Conservation (phyloP, 805 yeast genomes). For the Spathaspora gorwiae region DNA sequence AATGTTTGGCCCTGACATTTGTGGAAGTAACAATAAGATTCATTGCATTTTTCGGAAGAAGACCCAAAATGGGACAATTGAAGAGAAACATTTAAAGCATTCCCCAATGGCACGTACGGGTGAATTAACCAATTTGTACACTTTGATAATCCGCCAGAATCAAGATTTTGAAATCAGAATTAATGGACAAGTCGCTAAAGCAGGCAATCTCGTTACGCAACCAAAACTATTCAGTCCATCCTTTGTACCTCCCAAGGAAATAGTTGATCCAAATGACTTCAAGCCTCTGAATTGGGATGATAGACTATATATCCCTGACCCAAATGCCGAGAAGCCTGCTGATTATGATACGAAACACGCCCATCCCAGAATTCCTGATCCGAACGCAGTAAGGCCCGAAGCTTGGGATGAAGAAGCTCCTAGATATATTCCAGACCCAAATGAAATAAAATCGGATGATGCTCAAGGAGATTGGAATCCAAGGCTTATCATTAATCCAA, state of each 20-base stretch:
- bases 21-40: conserved; percentile 76
- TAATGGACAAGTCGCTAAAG: conserved; percentile 68
- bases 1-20: conserved; percentile 93
- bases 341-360: conserved; percentile 83
- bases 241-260: conserved; percentile 60
- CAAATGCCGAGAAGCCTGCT: conserved; percentile 63
- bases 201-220: conserved; percentile 59
- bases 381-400: conserved; percentile 62
- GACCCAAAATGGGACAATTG: conserved; percentile 50
- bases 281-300: conserved; percentile 88
- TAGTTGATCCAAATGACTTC: conserved; percentile 46
- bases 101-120: conserved; percentile 65
- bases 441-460: conserved; percentile 60
- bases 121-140: conserved; percentile 64
- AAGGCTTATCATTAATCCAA: conserved; percentile 69
- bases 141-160: conserved; percentile 62
- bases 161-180: conserved; percentile 76
- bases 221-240: conserved; percentile 57
- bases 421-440: conserved; percentile 61
- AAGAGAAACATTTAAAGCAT: conserved; percentile 63
- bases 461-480: conserved; percentile 84
- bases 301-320: conserved; percentile 61
- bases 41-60: conserved; percentile 68
- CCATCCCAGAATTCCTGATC: conserved; percentile 54
- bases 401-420: conserved; percentile 73